phyloP scores from a whole-genome alignment of 805 yeast species.

The Starmerella geochares region DNA sequence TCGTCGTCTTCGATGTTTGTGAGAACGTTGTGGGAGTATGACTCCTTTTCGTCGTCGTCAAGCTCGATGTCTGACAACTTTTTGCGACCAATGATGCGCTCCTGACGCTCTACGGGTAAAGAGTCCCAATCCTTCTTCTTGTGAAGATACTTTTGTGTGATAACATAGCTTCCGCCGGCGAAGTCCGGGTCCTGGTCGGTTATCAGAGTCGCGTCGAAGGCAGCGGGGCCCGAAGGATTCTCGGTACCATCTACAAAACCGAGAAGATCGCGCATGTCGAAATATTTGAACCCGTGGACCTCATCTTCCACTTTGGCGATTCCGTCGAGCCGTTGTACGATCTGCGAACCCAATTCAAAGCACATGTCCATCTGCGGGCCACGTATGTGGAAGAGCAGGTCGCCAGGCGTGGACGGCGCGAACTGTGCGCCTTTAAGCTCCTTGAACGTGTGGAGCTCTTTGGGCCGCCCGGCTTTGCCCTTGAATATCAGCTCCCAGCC shows the following conservation, averaged over 20 bases:
- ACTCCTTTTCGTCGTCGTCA: constrained; percentile 20
- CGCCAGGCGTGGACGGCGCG: constrained; percentile 27
- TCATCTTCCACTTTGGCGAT: constrained; percentile 23
- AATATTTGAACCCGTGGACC: constrained; percentile 25
- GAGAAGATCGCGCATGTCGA: constrained; percentile 24
- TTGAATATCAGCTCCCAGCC: constrained; percentile 20
- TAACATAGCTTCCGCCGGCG: constrained; percentile 25
- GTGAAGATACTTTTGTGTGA: constrained; percentile 26
- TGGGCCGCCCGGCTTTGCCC: constrained; percentile 15
- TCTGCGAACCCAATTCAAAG: constrained; percentile 21
- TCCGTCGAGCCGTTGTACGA: constrained; percentile 16
- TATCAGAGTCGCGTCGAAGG: constrained; percentile 15
- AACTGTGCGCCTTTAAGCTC: constrained; percentile 21
- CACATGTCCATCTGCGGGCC: constrained; percentile 23
- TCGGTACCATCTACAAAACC: constrained; percentile 28
- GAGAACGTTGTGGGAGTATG: constrained; percentile 35
- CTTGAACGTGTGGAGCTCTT: constrained; percentile 24
- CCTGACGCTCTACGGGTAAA: constrained; percentile 22
- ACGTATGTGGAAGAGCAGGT: constrained; percentile 24
- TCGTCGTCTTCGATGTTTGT: constrained; percentile 59
- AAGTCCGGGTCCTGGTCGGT: constrained; percentile 13
- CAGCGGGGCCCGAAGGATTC: constrained; percentile 21
- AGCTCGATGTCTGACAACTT: constrained; percentile 23
- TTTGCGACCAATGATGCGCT: constrained; percentile 24
- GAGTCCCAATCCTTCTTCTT: constrained; percentile 22